Percentiles rank a stretch among this genome's conserved stretches.
Evolutionary conservation across 2,329 filamentous ascomycete genomes (phyloP).

Genomic region (Fusarium nanum): DNA sequence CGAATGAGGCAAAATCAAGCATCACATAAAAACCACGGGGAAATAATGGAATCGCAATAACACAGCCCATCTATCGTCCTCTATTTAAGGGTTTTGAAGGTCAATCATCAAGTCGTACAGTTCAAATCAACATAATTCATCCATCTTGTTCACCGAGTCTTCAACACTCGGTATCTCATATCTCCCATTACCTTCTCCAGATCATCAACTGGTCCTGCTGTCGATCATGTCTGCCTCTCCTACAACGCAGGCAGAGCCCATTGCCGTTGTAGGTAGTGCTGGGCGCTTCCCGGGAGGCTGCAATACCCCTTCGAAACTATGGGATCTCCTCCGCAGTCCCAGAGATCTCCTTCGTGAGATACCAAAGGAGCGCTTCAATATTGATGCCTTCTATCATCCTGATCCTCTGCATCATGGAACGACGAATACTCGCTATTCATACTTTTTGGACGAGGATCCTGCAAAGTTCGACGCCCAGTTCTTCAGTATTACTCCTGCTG

Average conservation of each 20-base stretch:
- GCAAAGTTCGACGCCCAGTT: neutral
- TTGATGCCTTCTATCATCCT: conserved; percentile 7
- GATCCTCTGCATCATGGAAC: conserved; percentile 3
- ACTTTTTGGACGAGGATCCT: conserved; percentile 2
- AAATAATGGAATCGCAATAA: too few species aligned
- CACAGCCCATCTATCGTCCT: too few species aligned
- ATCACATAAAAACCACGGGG: too few species aligned
- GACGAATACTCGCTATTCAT: neutral
- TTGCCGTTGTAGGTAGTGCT: conserved; percentile 9
- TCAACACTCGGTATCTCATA: too few species aligned
- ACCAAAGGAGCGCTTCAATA: conserved; percentile 7
- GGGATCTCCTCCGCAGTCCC: conserved; percentile 11
- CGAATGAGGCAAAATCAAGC: too few species aligned
- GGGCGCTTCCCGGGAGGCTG: conserved; percentile 7
- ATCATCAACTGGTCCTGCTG: too few species aligned
- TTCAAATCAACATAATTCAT: too few species aligned
- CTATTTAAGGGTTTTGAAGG: too few species aligned
- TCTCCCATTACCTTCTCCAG: too few species aligned
- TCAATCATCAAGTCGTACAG: too few species aligned
- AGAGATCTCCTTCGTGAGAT: conserved; percentile 3
- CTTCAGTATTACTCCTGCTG: conserved; percentile 3
- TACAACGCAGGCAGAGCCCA: neutral
- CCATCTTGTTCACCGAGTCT: too few species aligned
- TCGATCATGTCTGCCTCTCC: too few species aligned
- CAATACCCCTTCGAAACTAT: conserved; percentile 14